A percentile compares a stretch with the other conserved stretches of the same genome.
Conservation (phyloP, 2,329 filamentous ascomycete species). For the Harringtonia aguacate region DNA sequence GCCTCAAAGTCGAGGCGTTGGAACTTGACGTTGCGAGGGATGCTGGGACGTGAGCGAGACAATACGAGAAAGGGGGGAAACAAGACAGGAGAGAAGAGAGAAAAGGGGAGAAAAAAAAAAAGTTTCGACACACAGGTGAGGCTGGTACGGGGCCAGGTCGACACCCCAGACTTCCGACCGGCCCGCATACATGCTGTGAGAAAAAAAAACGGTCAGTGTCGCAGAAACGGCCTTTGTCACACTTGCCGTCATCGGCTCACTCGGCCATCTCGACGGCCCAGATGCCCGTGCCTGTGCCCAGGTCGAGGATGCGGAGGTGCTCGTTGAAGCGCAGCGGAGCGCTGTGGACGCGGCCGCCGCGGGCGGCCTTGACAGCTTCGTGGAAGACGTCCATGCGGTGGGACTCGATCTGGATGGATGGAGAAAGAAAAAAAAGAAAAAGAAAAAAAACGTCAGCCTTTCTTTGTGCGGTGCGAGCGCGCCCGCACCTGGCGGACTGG, state of each 20-base stretch:
- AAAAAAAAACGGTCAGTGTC: too few relatives aligned
- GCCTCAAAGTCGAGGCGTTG: slow-evolving; percentile 68
- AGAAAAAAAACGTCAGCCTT: too few relatives aligned
- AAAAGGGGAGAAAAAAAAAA: not conserved
- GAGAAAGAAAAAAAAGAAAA: too few relatives aligned
- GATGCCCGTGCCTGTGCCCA: slow-evolving; percentile 83
- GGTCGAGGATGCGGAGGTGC: slow-evolving; percentile 38
- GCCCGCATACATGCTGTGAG: slow-evolving; percentile 3
- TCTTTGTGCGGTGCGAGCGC: too few relatives aligned
- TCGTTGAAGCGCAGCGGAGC: slow-evolving; percentile 19
- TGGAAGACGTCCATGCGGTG: slow-evolving; percentile 76
- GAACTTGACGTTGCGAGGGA: slow-evolving; percentile 59
- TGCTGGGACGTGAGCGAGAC: slow-evolving; percentile 33
- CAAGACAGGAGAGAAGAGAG: not conserved
- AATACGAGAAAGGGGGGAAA: not conserved
- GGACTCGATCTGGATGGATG: slow-evolving; percentile 2
- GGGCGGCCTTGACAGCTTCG: slow-evolving; percentile 60
- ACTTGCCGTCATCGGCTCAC: slow-evolving; percentile 24
- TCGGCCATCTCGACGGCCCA: slow-evolving; percentile 84
- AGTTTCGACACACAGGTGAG: slow-evolving; percentile 3
- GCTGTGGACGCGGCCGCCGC: slow-evolving; percentile 30
- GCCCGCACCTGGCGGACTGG: too few relatives aligned
- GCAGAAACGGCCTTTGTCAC: not conserved
- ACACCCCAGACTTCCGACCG: slow-evolving; percentile 7
- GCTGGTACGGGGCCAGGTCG: slow-evolving; percentile 7